A percentile compares a stretch with the other conserved stretches of the same genome.
Evolutionary conservation across 768 basidiomycete genomes (phyloP).

Genomic region (Asterophora parasitica): DNA sequence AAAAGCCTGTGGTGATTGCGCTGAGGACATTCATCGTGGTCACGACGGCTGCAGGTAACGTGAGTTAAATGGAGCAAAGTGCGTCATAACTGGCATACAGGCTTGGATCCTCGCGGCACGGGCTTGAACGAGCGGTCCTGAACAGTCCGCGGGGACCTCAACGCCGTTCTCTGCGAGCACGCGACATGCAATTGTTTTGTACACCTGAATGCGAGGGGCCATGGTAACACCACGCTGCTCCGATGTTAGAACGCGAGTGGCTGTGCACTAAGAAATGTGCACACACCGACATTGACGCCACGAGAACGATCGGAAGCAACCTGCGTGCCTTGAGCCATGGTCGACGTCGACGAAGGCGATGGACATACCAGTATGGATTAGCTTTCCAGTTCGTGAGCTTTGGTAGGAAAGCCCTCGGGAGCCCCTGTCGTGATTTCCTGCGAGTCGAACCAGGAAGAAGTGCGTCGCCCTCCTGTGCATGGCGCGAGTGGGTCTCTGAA

Average conservation of each 20-base stretch:
- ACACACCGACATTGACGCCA: slow-evolving; percentile 63
- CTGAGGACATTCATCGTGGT: slow-evolving; percentile 75
- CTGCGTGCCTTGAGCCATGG: slow-evolving; percentile 28
- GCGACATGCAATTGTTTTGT: slow-evolving; percentile 71
- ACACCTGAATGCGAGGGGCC: slow-evolving; percentile 76
- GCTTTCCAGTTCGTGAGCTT: slow-evolving; percentile 28
- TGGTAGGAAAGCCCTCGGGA: slow-evolving; percentile 13
- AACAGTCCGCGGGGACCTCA: slow-evolving; percentile 23
- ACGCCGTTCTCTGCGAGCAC: slow-evolving; percentile 26
- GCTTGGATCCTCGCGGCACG: slow-evolving; percentile 73
- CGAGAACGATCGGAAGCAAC: slow-evolving; percentile 68
- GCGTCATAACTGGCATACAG: slow-evolving; percentile 23
- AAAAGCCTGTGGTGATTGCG: slow-evolving; percentile 80
- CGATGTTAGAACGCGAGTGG: slow-evolving; percentile 8
- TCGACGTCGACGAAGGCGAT: neutral
- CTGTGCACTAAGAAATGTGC: neutral
- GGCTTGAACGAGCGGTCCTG: slow-evolving; percentile 54
- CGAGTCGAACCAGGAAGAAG: slow-evolving; percentile 15
- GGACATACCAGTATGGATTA: slow-evolving; percentile 40
- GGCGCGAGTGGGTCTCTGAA: neutral
- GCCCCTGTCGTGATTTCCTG: slow-evolving; percentile 6
- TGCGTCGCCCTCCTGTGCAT: slow-evolving; percentile 14
- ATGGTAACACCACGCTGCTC: slow-evolving; percentile 73
- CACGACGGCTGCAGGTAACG: slow-evolving; percentile 46
- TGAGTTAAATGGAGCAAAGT: slow-evolving; percentile 2